Conservation (phyloP, 1,139 yeast genomes). For the Hyphopichia pseudoburtonii region DNA sequence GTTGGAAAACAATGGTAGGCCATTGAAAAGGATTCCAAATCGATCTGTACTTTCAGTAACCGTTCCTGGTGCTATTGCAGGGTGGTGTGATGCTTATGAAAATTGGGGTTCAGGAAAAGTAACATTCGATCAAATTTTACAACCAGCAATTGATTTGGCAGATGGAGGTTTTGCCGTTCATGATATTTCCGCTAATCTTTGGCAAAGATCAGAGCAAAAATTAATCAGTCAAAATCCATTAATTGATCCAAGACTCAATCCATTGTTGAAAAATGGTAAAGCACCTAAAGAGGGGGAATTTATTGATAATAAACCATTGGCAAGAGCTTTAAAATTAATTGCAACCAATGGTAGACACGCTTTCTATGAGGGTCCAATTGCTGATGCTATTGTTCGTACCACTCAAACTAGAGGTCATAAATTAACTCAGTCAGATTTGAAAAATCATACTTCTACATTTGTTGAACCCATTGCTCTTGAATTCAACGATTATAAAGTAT, state of each 20-base stretch:
- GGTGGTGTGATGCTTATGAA: slow-evolving; percentile 69
- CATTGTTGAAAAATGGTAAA: slow-evolving; percentile 34
- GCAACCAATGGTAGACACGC: slow-evolving; percentile 62
- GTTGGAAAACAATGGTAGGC: slow-evolving; percentile 39
- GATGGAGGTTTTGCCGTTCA: slow-evolving; percentile 67
- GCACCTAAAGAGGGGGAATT: slow-evolving; percentile 64
- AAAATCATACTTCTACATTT: slow-evolving; percentile 54
- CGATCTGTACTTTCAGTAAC: slow-evolving; percentile 61
- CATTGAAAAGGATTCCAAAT: slow-evolving; percentile 40
- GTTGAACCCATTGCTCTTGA: slow-evolving; percentile 61
- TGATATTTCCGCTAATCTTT: slow-evolving; percentile 54
- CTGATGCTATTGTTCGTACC: slow-evolving; percentile 60
- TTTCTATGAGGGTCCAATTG: slow-evolving; percentile 68
- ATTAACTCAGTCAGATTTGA: slow-evolving; percentile 55
- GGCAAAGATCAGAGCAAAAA: slow-evolving; percentile 43
- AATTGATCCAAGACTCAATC: slow-evolving; percentile 25
- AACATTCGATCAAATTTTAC: slow-evolving; percentile 54
- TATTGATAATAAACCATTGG: slow-evolving; percentile 52
- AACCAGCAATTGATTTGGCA: slow-evolving; percentile 73
- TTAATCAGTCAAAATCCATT: slow-evolving; percentile 36
- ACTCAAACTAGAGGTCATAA: slow-evolving; percentile 56
- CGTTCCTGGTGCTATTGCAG: slow-evolving; percentile 79
- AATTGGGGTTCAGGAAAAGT: slow-evolving; percentile 76
- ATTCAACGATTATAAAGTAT: slow-evolving; percentile 45
- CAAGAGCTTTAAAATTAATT: slow-evolving; percentile 51